Evolutionary conservation across 2,329 filamentous ascomycete genomes (phyloP).

Genomic region (Coniella lustricola): DNA sequence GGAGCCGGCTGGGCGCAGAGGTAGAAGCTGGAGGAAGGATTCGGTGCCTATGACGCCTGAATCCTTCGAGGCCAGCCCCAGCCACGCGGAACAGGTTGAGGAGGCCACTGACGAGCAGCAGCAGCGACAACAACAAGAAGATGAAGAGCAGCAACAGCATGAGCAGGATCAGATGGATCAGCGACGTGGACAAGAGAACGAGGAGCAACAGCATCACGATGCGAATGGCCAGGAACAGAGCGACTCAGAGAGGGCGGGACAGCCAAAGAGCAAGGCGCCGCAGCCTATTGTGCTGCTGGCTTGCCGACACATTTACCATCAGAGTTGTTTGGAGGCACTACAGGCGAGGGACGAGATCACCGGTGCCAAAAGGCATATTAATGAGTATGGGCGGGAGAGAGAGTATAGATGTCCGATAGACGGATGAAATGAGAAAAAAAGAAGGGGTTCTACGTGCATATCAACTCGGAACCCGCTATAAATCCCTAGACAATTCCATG

Average conservation of each 20-base stretch:
- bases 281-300: constrained; percentile 62
- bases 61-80: constrained; percentile 12
- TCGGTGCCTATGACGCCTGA: constrained; percentile 15
- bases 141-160: constrained; percentile 25
- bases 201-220: constrained; percentile 5
- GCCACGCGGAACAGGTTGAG: constrained; percentile 8
- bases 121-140: constrained; percentile 15
- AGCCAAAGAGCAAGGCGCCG: constrained; percentile 42
- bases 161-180: constrained; percentile 31
- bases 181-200: too few relatives aligned
- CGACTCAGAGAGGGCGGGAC: constrained; percentile 29
- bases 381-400: constrained; percentile 34
- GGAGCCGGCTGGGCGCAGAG: constrained; percentile 17
- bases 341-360: constrained; percentile 39
- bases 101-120: constrained; percentile 30
- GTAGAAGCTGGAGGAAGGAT: constrained; percentile 30
- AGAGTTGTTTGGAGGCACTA: constrained; percentile 60
- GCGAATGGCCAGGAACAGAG: constrained; percentile 28
- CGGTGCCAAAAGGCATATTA: constrained; percentile 37
- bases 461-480: too few relatives aligned
- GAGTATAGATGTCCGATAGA: constrained; percentile 53
- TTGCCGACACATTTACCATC: constrained; percentile 65
- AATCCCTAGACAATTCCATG: too few relatives aligned
- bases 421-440: constrained; percentile 28
- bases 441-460: too few relatives aligned